Percentiles rank a stretch among this genome's conserved stretches.
Conservation (phyloP, 805 yeast genomes). For the Hagleromyces aurorensis region DNA sequence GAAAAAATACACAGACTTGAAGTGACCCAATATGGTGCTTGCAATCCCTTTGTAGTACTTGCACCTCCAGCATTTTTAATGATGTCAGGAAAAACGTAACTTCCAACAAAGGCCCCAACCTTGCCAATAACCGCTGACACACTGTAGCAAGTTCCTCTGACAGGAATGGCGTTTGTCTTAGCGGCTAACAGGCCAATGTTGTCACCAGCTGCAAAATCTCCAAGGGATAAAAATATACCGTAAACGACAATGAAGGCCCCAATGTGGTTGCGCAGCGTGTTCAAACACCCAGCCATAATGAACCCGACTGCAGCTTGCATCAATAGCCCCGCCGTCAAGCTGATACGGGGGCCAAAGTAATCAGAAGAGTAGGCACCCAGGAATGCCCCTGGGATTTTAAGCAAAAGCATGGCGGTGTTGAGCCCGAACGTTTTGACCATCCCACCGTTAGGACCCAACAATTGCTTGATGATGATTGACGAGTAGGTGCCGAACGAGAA, state of each 20-base stretch:
- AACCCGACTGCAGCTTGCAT: slow-evolving; percentile 69
- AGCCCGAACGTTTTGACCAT: slow-evolving; percentile 61
- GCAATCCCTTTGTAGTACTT: slow-evolving; percentile 42
- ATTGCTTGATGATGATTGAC: slow-evolving; percentile 49
- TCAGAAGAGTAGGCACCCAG: slow-evolving; percentile 63
- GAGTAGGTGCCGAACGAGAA: slow-evolving; percentile 74
- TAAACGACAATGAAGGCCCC: slow-evolving; percentile 64
- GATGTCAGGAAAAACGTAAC: slow-evolving; percentile 63
- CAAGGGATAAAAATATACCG: slow-evolving; percentile 61
- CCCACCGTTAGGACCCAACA: slow-evolving; percentile 35
- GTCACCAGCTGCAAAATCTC: slow-evolving; percentile 76
- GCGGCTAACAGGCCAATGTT: slow-evolving; percentile 60
- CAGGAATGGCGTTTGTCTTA: slow-evolving; percentile 68
- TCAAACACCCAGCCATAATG: slow-evolving; percentile 58
- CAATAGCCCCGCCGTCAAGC: slow-evolving; percentile 60
- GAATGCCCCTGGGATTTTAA: slow-evolving; percentile 66
- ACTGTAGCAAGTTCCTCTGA: slow-evolving; percentile 71
- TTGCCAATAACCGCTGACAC: slow-evolving; percentile 74
- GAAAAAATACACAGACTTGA: slow-evolving; percentile 1
- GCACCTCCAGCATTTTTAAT: slow-evolving; percentile 48
- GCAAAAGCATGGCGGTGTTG: slow-evolving; percentile 56
- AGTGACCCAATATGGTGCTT: slow-evolving; percentile 32
- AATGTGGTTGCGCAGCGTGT: slow-evolving; percentile 46
- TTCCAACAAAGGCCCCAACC: slow-evolving; percentile 80
- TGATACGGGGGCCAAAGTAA: slow-evolving; percentile 60